Evolutionary conservation across 768 basidiomycete genomes (phyloP).

Genomic region (Paxillus ammoniavirescens): DNA sequence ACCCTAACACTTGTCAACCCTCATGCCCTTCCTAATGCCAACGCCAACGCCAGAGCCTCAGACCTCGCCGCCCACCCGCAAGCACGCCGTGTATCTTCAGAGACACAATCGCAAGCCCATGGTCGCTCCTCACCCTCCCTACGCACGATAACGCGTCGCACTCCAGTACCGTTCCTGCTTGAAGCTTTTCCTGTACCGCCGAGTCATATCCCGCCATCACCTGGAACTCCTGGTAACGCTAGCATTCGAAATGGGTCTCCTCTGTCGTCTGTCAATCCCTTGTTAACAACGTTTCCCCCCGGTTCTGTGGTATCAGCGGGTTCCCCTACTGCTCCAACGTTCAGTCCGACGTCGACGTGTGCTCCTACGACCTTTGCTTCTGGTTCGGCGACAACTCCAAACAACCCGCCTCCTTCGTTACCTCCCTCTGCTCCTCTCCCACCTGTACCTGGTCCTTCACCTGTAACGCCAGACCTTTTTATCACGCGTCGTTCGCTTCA

Average conservation of each 20-base stretch:
- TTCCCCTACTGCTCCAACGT: neutral
- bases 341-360: constrained; percentile 9
- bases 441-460: constrained; percentile 62
- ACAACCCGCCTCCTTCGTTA: constrained; percentile 55
- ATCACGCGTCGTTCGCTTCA: constrained; percentile 37
- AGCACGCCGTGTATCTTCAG: constrained; percentile 25
- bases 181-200: constrained; percentile 38
- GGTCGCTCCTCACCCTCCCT: constrained; percentile 25
- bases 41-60: neutral
- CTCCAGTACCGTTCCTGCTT: constrained; percentile 33
- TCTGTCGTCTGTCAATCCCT: constrained; percentile 10
- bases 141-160: constrained; percentile 27
- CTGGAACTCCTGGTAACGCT: constrained; percentile 19
- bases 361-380: constrained; percentile 14
- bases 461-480: constrained; percentile 49
- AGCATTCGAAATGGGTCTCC: constrained; percentile 11
- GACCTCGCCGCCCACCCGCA: constrained; percentile 12
- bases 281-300: constrained; percentile 3
- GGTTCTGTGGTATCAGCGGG: constrained; percentile 3
- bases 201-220: constrained; percentile 29
- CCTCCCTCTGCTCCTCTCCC: constrained; percentile 63
- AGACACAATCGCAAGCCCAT: constrained; percentile 15
- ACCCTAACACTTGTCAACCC: constrained; percentile 10
- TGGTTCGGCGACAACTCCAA: constrained; percentile 10
- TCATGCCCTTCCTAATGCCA: constrained; percentile 14